Evolutionary conservation across 164 flowering plant genomes (phyloP), one percentile per base, ranked within the genome.

Genomic region (Vitis rotundifolia): DNA sequence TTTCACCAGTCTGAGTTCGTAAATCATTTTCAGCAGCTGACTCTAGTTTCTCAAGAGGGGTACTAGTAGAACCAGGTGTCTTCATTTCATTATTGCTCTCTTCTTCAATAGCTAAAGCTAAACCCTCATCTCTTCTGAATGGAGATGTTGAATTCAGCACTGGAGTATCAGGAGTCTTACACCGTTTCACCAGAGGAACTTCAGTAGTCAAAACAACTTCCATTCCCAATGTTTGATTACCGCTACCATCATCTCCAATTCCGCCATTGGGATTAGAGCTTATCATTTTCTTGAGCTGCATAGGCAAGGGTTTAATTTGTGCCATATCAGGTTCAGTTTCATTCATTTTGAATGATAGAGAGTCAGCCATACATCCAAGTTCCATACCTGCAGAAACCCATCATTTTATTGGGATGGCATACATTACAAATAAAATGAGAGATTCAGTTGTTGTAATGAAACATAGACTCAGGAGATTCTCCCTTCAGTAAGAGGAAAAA

Each of bases 21-120:
- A 85, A 47, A 75, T 84, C 84, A 77, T 86, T 86, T 73, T 91
- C 92, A 49, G 82, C 80, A 37, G 82, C 74, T n/a, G 72, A 77
- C 69, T 83, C 93, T 47, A 63, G 66, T 57, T 77, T 84, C 14
- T 72, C 79, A 29, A 73, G 1, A 59, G 53, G 69, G 52, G 44
- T 53, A 15, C 59, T n/a, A n/a, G 52, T 18, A 68, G 59, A 16
- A 26, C 28, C 64, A 29, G 52, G 51, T 49, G 48, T 52, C 5
- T 18, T 54, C 64, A 75, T 71, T 62, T 74, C 59, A 28, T 22
- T 48, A 62, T 64, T 73, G 9, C 66, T 63, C 49, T 77, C 57
- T 66, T 81, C 67, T 59, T 71, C 61, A 57, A n/a, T 19, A 31
- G 67, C 59, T 31, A 72, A 63, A 74, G 71, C 56, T 26, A 68